Conservation (phyloP, 495 filamentous ascomycete genomes). For the Jackrogersella minutella region DNA sequence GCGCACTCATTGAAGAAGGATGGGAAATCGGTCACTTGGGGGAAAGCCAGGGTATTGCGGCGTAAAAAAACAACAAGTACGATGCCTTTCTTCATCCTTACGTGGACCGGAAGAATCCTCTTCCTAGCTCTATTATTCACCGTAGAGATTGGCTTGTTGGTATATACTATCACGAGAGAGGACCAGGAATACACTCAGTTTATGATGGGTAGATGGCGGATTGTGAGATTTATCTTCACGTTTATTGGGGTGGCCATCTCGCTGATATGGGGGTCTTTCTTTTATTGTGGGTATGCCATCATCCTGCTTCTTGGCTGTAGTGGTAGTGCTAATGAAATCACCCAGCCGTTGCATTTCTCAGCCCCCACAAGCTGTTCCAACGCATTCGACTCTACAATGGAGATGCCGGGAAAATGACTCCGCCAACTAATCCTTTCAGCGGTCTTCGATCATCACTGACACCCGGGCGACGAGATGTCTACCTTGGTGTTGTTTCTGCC, state of each 20-base stretch:
- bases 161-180: conserved; percentile 39
- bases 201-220: conserved; percentile 42
- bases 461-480: conserved; percentile 35
- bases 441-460: conserved; percentile 35
- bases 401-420: conserved; percentile 28
- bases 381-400: conserved; percentile 28
- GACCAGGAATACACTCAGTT: conserved; percentile 36
- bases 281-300: conserved; percentile 33
- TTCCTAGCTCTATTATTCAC: conserved; percentile 37
- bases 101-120: conserved; percentile 35
- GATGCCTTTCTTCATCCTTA: conserved; percentile 44
- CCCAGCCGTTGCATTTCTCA: conserved; percentile 40
- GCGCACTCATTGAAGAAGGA: conserved; percentile 19
- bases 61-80: conserved; percentile 2
- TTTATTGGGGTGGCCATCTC: conserved; percentile 40
- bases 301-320: not conserved
- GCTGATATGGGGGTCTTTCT: conserved; percentile 48
- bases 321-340: conserved; percentile 19
- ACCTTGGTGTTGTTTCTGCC: conserved; percentile 37
- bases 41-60: conserved; percentile 3
- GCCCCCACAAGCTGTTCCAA: conserved; percentile 37
- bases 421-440: conserved; percentile 43
- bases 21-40: conserved; percentile 21
- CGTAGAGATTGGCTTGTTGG: conserved; percentile 31
- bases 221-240: conserved; percentile 48